Evolutionary conservation across 2,329 filamentous ascomycete species (phyloP).

Genomic region (Pleoardoris graminearum): DNA sequence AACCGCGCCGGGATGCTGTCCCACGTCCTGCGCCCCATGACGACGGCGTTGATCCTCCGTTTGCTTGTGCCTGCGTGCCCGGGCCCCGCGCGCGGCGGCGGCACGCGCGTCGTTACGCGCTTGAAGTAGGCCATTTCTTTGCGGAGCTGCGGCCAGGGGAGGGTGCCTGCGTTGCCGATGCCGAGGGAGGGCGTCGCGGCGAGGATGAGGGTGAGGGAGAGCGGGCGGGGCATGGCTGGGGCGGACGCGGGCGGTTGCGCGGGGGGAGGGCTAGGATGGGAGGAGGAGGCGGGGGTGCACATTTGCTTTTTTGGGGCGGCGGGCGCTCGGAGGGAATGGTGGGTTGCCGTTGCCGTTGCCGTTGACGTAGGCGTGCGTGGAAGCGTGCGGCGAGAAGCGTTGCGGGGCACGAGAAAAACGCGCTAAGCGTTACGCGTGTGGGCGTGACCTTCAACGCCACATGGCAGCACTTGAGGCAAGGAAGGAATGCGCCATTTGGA

Average conservation of each 20-base stretch:
- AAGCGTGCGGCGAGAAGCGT: slow-evolving; percentile 1
- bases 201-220: slow-evolving; percentile 84
- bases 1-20: slow-evolving; percentile 81
- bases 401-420: slow-evolving; percentile 9
- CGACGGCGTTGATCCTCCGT: slow-evolving; percentile 63
- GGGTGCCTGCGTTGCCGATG: slow-evolving; percentile 75
- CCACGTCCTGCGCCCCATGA: slow-evolving; percentile 99
- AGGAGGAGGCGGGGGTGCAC: background rate
- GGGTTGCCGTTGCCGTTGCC: no score
- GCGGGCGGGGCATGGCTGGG: slow-evolving; percentile 22
- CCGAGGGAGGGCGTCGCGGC: slow-evolving; percentile 90
- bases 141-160: slow-evolving; percentile 88
- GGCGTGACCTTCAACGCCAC: slow-evolving; percentile 25
- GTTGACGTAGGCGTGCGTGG: background rate
- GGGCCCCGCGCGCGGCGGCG: background rate
- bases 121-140: slow-evolving; percentile 96
- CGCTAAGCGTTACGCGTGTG: slow-evolving; percentile 26
- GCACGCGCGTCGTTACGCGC: slow-evolving; percentile 74
- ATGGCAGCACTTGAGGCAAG: background rate
- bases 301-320: background rate
- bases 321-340: no score
- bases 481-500: no score
- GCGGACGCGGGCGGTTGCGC: slow-evolving; percentile 22
- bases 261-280: background rate
- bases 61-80: background rate